Percentiles rank a stretch among this genome's conserved stretches.
These are phyloP conservation scores for Saccharomycopsis schoenii DNA, from an alignment of 805 yeast species.

Conservation along the genomic window DNA sequence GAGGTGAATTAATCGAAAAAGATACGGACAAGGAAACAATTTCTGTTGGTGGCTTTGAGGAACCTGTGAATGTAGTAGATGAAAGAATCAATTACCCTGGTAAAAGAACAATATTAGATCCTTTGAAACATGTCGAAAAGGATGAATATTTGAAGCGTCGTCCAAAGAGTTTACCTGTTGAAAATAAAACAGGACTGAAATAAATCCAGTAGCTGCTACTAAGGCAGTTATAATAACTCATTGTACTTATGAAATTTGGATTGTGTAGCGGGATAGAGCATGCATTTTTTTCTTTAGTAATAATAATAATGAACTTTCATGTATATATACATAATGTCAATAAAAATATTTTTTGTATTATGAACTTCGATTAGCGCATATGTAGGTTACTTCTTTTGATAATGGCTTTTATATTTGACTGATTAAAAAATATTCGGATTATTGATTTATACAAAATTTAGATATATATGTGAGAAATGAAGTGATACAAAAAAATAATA, in stretches of 20 bases:
- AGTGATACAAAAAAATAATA: not conserved
- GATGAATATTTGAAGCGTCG: conserved; percentile 48
- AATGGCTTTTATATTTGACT: not conserved
- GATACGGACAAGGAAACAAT: conserved; percentile 23
- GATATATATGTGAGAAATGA: not conserved
- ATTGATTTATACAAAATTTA: not conserved
- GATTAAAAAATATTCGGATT: not conserved
- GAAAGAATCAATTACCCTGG: conserved; percentile 66
- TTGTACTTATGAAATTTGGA: not conserved
- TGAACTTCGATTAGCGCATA: not conserved
- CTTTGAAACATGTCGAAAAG: conserved; percentile 36
- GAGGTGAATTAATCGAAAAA: conserved; percentile 17
- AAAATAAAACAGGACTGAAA: conserved; percentile 18
- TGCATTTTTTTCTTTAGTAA: not conserved
- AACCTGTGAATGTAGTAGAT: conserved; percentile 43
- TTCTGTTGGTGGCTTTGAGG: conserved; percentile 23
- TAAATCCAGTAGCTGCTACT: not conserved
- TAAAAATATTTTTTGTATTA: not conserved
- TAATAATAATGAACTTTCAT: not conserved
- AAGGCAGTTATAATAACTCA: not conserved
- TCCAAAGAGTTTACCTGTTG: conserved; percentile 46
- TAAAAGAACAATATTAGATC: conserved; percentile 38
- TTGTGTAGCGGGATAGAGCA: not conserved
- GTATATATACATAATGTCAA: not conserved
- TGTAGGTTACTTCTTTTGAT: not conserved